These are phyloP conservation scores for Viola odorata DNA, from an alignment of 345 rosid species.

Conservation along the genomic window DNA sequence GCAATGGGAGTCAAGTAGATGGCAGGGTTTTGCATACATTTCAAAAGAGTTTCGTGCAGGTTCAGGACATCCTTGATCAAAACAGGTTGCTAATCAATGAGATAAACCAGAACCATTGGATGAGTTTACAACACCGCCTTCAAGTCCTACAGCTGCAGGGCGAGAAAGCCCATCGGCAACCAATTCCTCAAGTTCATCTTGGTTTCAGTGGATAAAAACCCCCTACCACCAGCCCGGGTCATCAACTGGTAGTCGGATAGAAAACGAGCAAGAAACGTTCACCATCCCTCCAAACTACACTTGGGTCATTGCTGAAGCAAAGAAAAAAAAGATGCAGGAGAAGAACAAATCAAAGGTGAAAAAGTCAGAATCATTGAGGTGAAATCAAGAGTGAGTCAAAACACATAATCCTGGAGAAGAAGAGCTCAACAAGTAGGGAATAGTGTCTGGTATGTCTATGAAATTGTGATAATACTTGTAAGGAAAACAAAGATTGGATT, in stretches of 20 bases:
- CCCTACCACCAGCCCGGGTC: constrained; percentile 56
- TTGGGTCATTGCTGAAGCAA: constrained; percentile 78
- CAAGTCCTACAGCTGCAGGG: constrained; percentile 63
- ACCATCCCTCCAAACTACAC: constrained; percentile 65
- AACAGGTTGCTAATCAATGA: constrained; percentile 29
- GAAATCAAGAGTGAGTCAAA: constrained; percentile 6
- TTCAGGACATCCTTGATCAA: constrained; percentile 28
- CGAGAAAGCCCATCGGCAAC: constrained; percentile 56
- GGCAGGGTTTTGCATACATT: constrained; percentile 21
- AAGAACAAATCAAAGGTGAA: constrained; percentile 66
- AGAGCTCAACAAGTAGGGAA: constrained; percentile 20
- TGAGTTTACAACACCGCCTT: constrained; percentile 85
- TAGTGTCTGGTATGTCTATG: constrained; percentile 23
- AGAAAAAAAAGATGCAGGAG: constrained; percentile 89
- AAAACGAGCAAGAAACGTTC: constrained; percentile 68
- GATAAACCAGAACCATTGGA: constrained; percentile 44
- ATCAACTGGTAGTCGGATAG: constrained; percentile 42
- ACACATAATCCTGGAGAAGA: constrained; percentile 15
- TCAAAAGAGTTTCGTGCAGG: constrained; percentile 24
- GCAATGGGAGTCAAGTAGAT: constrained; percentile 25
- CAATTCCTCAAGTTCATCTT: constrained; percentile 51
- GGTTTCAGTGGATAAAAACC: constrained; percentile 94
- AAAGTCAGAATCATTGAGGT: constrained; percentile 31
- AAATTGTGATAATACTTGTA: constrained; percentile 19
- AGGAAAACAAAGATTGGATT: constrained; percentile 10